phyloP scores from a whole-genome alignment of 148 eudicot species.

The Diospyros lotus region DNA sequence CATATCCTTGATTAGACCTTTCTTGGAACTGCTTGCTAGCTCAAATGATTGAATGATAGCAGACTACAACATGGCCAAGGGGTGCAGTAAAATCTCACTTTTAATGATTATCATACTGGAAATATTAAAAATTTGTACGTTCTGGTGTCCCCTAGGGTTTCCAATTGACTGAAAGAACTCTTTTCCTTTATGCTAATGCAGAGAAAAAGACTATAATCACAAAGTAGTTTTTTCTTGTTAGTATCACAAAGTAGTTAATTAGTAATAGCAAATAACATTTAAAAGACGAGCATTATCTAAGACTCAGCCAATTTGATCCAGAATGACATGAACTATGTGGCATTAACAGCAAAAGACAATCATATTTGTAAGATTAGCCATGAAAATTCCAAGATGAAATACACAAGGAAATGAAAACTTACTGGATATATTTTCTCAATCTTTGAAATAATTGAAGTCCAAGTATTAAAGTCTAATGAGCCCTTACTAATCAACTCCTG shows the following conservation, averaged over 20 bases:
- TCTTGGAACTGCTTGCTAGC: not conserved
- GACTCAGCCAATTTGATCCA: not conserved
- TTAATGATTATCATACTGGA: not conserved
- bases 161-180: not conserved
- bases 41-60: not conserved
- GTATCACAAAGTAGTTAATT: not conserved
- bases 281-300: not conserved
- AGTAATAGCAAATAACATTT: not conserved
- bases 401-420: conserved; percentile 17
- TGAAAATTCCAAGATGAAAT: not conserved
- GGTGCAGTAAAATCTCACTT: not conserved
- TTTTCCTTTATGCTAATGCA: not conserved
- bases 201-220: not conserved
- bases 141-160: not conserved
- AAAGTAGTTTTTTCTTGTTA: too few relatives aligned
- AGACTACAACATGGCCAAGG: not conserved
- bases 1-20: not conserved
- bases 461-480: conserved; percentile 46
- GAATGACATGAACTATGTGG: not conserved
- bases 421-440: conserved; percentile 55
- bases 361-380: not conserved
- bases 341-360: not conserved
- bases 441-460: conserved; percentile 59
- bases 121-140: not conserved
- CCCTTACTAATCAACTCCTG: conserved; percentile 38